These are phyloP conservation scores for Monilinia laxa DNA, from an alignment of 2,329 filamentous ascomycete genomes.

Conservation along the genomic window DNA sequence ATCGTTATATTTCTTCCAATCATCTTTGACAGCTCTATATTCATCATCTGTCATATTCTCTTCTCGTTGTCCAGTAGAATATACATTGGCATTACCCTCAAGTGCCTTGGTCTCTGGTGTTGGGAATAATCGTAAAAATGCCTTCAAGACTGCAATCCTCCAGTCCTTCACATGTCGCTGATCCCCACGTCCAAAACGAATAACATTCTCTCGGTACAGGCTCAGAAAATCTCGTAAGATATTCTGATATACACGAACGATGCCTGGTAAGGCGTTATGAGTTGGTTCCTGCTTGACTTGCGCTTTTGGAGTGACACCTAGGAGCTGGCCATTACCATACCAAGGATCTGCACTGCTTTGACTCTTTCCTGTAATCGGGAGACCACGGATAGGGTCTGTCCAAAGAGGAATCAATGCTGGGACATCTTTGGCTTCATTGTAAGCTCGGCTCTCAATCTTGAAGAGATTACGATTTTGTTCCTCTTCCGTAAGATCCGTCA, in stretches of 20 bases:
- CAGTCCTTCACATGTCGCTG: neutral
- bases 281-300: neutral
- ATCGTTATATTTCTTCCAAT: constrained; percentile 18
- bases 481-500: constrained; percentile 26
- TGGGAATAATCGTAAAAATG: constrained; percentile 9
- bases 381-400: constrained; percentile 33
- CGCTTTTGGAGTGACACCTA: neutral
- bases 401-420: constrained; percentile 35
- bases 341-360: constrained; percentile 16
- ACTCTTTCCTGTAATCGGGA: constrained; percentile 26
- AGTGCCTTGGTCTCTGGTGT: constrained; percentile 5
- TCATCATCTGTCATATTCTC: constrained; percentile 13
- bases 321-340: constrained; percentile 14
- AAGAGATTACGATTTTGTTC: constrained; percentile 31
- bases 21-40: constrained; percentile 14
- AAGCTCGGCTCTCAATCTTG: constrained; percentile 32
- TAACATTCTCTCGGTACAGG: neutral
- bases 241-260: neutral
- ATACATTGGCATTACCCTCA: constrained; percentile 16
- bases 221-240: neutral
- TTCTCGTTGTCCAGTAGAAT: constrained; percentile 11
- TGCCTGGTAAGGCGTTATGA: neutral
- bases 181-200: neutral
- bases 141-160: neutral
- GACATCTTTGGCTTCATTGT: constrained; percentile 30